phyloP scores from a whole-genome alignment of 2,329 filamentous ascomycete genomes.

The Amylocarpus encephaloides region DNA sequence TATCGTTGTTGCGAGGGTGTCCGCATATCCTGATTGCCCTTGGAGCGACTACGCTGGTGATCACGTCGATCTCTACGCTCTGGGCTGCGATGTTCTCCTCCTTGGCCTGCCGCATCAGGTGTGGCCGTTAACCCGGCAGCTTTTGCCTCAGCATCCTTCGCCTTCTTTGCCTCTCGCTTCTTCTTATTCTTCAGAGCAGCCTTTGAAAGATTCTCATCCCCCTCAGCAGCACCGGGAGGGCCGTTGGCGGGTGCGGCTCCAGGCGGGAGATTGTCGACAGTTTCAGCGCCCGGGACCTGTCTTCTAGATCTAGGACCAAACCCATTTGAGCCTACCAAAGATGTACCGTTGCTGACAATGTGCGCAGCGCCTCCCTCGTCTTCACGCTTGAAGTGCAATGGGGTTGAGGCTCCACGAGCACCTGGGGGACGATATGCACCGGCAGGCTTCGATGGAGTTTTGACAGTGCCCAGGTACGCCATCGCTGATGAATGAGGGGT shows the following conservation, averaged over 20 bases:
- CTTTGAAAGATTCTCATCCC: conserved; percentile 69
- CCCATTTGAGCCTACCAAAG: conserved; percentile 61
- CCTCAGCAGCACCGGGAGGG: conserved; percentile 46
- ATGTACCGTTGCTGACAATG: conserved; percentile 69
- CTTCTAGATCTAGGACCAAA: conserved; percentile 65
- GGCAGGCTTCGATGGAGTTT: conserved; percentile 94
- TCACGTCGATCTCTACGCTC: conserved; percentile 53
- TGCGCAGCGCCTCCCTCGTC: conserved; percentile 92
- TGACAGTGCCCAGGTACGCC: conserved; percentile 75
- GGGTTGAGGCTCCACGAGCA: conserved; percentile 80
- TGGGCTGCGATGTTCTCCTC: conserved; percentile 53
- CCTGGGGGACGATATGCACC: conserved; percentile 94
- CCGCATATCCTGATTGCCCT: conserved; percentile 40
- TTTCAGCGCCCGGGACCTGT: conserved; percentile 81
- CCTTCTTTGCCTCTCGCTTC: conserved; percentile 91
- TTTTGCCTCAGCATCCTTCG: conserved; percentile 68
- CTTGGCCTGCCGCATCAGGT: conserved; percentile 30
- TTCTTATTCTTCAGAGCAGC: conserved; percentile 95
- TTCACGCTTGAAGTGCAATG: conserved; percentile 93
- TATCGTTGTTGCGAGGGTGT: conserved; percentile 42
- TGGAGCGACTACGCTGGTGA: conserved; percentile 48
- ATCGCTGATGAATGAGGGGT: conserved; percentile 76
- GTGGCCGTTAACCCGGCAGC: conserved; percentile 35
- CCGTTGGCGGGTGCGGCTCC: conserved; percentile 61
- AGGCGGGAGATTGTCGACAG: conserved; percentile 57